These are phyloP conservation scores for Apiospora arundinis DNA, from an alignment of 2,329 filamentous ascomycete genomes.

Conservation along the genomic window DNA sequence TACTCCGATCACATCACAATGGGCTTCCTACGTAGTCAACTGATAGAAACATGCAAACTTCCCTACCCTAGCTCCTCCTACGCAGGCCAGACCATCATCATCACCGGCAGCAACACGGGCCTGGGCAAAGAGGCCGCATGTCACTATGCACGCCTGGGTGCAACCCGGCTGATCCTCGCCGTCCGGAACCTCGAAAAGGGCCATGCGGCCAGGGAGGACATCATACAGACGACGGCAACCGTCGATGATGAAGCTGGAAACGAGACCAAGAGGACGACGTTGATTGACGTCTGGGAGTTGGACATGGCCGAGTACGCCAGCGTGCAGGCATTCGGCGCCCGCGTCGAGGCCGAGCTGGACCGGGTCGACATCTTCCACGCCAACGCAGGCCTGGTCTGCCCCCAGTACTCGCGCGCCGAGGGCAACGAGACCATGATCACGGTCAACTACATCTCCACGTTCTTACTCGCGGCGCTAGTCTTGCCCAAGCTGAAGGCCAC, in stretches of 20 bases:
- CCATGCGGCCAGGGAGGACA: constrained; percentile 45
- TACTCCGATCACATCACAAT: not conserved
- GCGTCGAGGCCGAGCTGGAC: constrained; percentile 42
- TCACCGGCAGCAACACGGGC: constrained; percentile 45
- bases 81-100: constrained; percentile 40
- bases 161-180: constrained; percentile 40
- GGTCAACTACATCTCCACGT: constrained; percentile 59
- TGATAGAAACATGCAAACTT: constrained; percentile 21
- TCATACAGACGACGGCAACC: constrained; percentile 36
- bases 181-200: constrained; percentile 42
- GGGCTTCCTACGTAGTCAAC: constrained; percentile 26
- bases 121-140: constrained; percentile 44
- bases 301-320: constrained; percentile 55
- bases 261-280: constrained; percentile 29
- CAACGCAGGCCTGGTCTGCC: constrained; percentile 49
- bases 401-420: constrained; percentile 44
- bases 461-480: constrained; percentile 55
- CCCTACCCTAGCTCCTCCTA: constrained; percentile 34
- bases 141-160: constrained; percentile 34
- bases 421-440: constrained; percentile 56
- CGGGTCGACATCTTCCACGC: constrained; percentile 52
- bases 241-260: no score
- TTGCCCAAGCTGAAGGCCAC: constrained; percentile 57
- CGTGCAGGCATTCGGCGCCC: constrained; percentile 50
- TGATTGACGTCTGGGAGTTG: constrained; percentile 56